Base-by-base conservation (phyloP, 78 protist species). In the Speleostelium caveatum region DNA sequence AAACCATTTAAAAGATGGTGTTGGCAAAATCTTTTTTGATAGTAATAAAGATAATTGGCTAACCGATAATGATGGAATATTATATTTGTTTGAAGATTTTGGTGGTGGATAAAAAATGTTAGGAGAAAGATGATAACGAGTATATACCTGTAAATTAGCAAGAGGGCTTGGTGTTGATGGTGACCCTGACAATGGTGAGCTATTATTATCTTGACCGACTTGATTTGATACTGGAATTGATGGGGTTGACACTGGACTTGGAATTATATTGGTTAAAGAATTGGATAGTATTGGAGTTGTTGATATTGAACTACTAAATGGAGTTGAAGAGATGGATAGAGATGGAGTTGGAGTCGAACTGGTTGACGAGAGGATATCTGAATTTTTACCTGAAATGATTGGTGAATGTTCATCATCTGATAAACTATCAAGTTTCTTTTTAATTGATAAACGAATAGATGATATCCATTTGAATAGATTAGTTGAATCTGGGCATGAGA, bases 381-480 rank as follows among this genome's bases (percentile, higher is more conserved):
- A 45, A 45, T 45, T 45, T 45, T 14, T 10, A 45, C n/a, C n/a
- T 6, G 53, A 45, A 14, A 10, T 6, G 10, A 45, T 45, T 14
- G 53, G 53, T 45, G 53, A 10, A 14, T 6, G 10, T 14, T 77
- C 73, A 0, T 30, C 55, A 36, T 78, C 87, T n/a, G 49, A 35
- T 16, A 83, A 42, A 3, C 79, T 69, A 21, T 83, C 91, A 6
- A 83, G 39, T 60, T 69, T 67, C 91, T 83, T 83, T 41, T 28
- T 22, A 45, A 83, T 83, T n/a, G 91, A 83, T 26, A 28, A 17
- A 41, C 94, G 53, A 62, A 88, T 88, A 21, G 39, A 38, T 10
- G 76, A 78, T 10, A 88, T 75, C 94, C 94, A 88, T 33, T 62
- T 85, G 79, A 73, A 88, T 22, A 88, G n/a, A 8, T 41, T 32